Evolutionary conservation across 176 grass and related monocot species (phyloP).

Genomic region (Carex kokanica): DNA sequence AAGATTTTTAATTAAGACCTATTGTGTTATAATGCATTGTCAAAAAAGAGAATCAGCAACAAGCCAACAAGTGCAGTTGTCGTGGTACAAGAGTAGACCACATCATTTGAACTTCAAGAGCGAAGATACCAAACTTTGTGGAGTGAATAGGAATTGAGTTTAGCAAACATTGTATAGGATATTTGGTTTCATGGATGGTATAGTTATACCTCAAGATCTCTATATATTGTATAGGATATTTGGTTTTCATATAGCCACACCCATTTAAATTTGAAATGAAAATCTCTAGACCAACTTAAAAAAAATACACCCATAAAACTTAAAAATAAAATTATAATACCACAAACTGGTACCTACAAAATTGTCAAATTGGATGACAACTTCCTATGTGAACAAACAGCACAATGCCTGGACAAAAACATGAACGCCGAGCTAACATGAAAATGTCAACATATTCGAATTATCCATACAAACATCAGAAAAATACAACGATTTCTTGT

Average conservation of each 20-base stretch:
- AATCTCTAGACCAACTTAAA: neutral
- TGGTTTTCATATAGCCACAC: neutral
- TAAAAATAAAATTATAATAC: neutral
- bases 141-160: neutral
- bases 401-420: neutral
- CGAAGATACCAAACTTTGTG: neutral
- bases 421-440: slow-evolving; percentile 4
- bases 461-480: slow-evolving; percentile 16
- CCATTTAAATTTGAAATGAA: neutral
- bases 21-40: neutral
- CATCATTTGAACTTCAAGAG: neutral
- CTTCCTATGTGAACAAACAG: slow-evolving; percentile 14
- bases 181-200: neutral
- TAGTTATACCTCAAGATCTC: neutral
- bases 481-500: slow-evolving; percentile 15
- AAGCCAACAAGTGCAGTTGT: neutral
- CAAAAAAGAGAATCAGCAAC: neutral
- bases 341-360: slow-evolving; percentile 10
- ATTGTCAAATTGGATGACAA: slow-evolving; percentile 8
- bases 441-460: slow-evolving; percentile 22
- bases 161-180: too few relatives aligned
- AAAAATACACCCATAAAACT: neutral
- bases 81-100: neutral
- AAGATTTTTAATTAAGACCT: neutral
- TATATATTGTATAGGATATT: neutral